phyloP scores from a whole-genome alignment of 177 flowering plant genomes.

The Vitis hybrid region DNA sequence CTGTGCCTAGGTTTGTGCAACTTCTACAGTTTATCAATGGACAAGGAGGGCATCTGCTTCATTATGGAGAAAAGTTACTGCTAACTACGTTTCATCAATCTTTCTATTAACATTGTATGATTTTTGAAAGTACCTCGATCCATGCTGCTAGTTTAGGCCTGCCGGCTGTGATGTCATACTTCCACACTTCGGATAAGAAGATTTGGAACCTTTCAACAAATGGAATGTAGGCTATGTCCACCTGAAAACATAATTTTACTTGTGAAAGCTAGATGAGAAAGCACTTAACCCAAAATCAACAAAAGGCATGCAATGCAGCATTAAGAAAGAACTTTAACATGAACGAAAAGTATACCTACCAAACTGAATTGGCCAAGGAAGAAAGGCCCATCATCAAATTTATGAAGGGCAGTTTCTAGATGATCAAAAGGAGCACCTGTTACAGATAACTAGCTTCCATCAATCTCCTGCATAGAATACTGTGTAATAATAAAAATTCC shows the following conservation, averaged over 20 bases:
- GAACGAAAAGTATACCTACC: constrained; percentile 36
- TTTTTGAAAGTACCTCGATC: constrained; percentile 55
- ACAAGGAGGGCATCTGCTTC: too few species aligned
- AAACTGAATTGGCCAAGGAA: constrained; percentile 80
- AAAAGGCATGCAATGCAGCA: background rate
- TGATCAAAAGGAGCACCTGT: constrained; percentile 62
- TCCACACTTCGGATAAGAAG: constrained; percentile 52
- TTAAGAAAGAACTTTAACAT: too few species aligned
- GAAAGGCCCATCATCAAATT: constrained; percentile 84
- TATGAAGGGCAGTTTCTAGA: constrained; percentile 70
- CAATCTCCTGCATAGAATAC: background rate
- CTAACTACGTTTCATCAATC: too few species aligned
- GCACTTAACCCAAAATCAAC: background rate
- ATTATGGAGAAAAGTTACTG: too few species aligned
- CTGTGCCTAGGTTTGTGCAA: too few species aligned
- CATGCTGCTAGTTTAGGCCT: constrained; percentile 78
- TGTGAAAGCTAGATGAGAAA: background rate
- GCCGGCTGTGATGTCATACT: constrained; percentile 64
- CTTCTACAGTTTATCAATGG: too few species aligned
- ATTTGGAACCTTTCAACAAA: constrained; percentile 71
- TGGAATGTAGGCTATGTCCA: constrained; percentile 76
- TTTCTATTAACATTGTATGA: background rate
- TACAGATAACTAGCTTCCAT: constrained; percentile 2
- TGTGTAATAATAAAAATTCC: background rate
- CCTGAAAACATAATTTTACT: constrained; percentile 41